Conservation (phyloP, 2,329 filamentous ascomycete genomes). For the Phyllosticta citriasiana region DNA sequence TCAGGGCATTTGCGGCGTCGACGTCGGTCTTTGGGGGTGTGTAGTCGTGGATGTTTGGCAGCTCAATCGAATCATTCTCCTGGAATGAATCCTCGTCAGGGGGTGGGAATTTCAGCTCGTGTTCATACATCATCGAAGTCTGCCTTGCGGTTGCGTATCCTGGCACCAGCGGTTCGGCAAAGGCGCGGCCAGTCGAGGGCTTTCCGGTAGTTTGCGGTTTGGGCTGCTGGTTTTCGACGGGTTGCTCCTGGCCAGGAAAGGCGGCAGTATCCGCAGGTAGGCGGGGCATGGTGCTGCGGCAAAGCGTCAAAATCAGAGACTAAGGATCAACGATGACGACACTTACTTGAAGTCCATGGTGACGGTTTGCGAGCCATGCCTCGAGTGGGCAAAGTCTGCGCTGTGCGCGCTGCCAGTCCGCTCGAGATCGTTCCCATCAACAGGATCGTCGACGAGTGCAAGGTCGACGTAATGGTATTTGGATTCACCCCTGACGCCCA, state of each 20-base stretch:
- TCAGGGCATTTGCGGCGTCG: conserved; percentile 76
- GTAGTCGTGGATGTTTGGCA: conserved; percentile 81
- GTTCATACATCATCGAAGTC: conserved; percentile 47
- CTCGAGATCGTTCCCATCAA: conserved; percentile 8
- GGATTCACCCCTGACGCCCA: conserved; percentile 91
- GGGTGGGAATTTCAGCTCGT: conserved; percentile 52
- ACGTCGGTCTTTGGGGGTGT: conserved; percentile 72
- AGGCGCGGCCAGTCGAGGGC: conserved; percentile 35
- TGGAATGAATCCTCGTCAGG: conserved; percentile 46
- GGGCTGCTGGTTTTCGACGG: conserved; percentile 16
- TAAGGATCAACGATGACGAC: neutral
- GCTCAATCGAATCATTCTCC: conserved; percentile 59
- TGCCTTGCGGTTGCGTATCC: conserved; percentile 31
- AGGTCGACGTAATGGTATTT: conserved; percentile 83
- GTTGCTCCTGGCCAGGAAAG: conserved; percentile 30
- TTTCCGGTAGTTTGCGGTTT: conserved; percentile 25
- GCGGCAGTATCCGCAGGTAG: conserved; percentile 39
- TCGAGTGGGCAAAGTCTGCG: conserved; percentile 10
- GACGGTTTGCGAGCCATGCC: conserved; percentile 23
- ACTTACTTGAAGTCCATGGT: conserved; percentile 27
- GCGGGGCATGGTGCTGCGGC: conserved; percentile 32
- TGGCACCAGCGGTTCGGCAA: conserved; percentile 35
- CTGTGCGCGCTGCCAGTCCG: conserved; percentile 9
- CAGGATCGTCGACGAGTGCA: conserved; percentile 37
- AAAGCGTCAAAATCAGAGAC: neutral